Conservation (phyloP, 192 early-diverging fungal species). For the Coemansia sp. region DNA sequence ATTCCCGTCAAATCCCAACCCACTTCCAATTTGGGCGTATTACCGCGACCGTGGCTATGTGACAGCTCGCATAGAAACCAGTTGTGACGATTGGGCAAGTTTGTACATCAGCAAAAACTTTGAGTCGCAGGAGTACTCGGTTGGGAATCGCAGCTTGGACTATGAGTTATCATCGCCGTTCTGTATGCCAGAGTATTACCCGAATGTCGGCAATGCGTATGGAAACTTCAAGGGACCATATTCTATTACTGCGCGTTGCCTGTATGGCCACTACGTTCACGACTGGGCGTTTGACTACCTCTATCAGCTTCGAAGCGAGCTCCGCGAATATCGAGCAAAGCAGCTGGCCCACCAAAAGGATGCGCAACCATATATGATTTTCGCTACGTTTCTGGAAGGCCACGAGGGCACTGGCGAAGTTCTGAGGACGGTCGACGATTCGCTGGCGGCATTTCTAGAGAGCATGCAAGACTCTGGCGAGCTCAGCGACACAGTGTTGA, state of each 20-base stretch:
- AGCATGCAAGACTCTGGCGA: slow-evolving; percentile 29
- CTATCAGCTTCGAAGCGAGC: slow-evolving; percentile 24
- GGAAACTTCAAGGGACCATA: slow-evolving; percentile 55
- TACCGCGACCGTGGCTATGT: slow-evolving; percentile 58
- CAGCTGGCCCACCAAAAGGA: not conserved
- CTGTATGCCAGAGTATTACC: slow-evolving; percentile 56
- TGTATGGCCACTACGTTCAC: slow-evolving; percentile 41
- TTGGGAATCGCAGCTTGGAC: slow-evolving; percentile 43
- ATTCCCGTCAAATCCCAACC: slow-evolving; percentile 20
- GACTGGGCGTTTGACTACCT: slow-evolving; percentile 48
- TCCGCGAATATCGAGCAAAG: not conserved
- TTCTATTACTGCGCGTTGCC: slow-evolving; percentile 36
- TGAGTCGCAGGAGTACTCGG: slow-evolving; percentile 26
- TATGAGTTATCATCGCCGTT: slow-evolving; percentile 59
- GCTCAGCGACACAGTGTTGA: slow-evolving; percentile 36
- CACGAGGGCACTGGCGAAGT: slow-evolving; percentile 50
- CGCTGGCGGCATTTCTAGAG: slow-evolving; percentile 26
- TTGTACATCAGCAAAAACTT: slow-evolving; percentile 36
- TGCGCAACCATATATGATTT: slow-evolving; percentile 38
- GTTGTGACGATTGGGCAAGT: slow-evolving; percentile 57
- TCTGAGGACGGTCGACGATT: slow-evolving; percentile 27
- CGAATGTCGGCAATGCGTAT: slow-evolving; percentile 49
- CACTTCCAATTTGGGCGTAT: slow-evolving; percentile 58
- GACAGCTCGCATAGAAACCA: slow-evolving; percentile 53
- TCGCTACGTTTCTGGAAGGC: slow-evolving; percentile 31